Evolutionary conservation across 2,329 filamentous ascomycete genomes (phyloP), one percentile per base, ranked within the genome.

Genomic region (Fusarium coffeatum): DNA sequence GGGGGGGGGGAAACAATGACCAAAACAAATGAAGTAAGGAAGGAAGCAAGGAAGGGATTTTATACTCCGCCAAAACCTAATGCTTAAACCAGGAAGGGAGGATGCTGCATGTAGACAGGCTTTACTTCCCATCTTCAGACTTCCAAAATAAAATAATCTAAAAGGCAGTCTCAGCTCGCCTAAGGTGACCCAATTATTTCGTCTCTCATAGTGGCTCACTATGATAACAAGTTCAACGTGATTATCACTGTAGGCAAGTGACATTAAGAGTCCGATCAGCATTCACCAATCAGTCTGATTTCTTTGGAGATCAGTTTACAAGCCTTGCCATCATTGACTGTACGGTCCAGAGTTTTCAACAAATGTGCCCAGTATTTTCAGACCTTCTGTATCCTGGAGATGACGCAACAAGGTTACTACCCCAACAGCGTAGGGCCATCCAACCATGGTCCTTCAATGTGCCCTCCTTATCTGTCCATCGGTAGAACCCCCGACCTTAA

Each of bases 301-400:
- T 27, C 4, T 2, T 11, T 27, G 27, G 4, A 27, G 27, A 10
- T 11, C 27, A 27, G 27, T 27, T 27, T 10, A 27, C 9, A 27
- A 10, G 25, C 25, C 25, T 3, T 27, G 11, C 27, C 27, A 28
- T 6, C 16, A 18, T 10, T 34, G 2, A 34, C 8, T 34, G 30
- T 18, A 34, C 16, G 4, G 10, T 18, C 4, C 8, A 18, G 28
- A 30, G 32, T 10, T 18, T 34, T 1, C 1, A 9, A 18, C 32
- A 10, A 34, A 34, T 18, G 16, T 34, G 8, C 32, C 2, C 5
- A 16, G 8, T 18, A 16, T 10, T 16, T 7, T 34, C 10, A 0
- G 5, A 16, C 3, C 8, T 9, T 34, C 15, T 37, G 34, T 4
- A 0, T n/a, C 18, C 3, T n/a, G 1, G 9, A 37, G 1, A 3